Evolutionary conservation across 805 yeast genomes (phyloP).

Genomic region (Cyberlindnera saturnus): DNA sequence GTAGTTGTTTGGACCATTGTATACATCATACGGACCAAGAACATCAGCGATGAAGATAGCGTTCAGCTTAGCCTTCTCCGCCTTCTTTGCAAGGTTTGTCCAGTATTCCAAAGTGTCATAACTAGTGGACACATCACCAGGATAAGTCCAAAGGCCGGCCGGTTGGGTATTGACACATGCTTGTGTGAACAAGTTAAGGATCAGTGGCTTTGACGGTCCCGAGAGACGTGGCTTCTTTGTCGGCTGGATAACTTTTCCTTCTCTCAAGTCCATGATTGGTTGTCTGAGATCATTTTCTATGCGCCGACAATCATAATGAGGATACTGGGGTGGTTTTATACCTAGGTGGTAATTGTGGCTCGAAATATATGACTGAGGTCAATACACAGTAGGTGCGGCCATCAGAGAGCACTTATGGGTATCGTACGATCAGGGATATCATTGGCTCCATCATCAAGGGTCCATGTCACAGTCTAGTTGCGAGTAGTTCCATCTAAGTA

Average conservation of each 20-base stretch:
- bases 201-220: constrained; percentile 19
- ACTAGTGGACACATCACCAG: constrained; percentile 27
- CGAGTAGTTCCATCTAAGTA: too few relatives aligned
- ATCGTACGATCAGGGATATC: too few relatives aligned
- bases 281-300: not conserved
- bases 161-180: constrained; percentile 26
- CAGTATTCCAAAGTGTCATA: constrained; percentile 29
- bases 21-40: constrained; percentile 35
- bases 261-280: not conserved
- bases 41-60: constrained; percentile 36
- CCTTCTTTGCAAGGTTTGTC: constrained; percentile 30
- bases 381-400: too few relatives aligned
- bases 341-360: too few relatives aligned
- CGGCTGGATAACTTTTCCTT: not conserved
- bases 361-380: too few relatives aligned
- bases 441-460: too few relatives aligned
- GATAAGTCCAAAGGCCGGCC: constrained; percentile 33
- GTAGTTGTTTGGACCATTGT: constrained; percentile 23
- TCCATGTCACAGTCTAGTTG: too few relatives aligned
- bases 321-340: too few relatives aligned
- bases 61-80: constrained; percentile 33
- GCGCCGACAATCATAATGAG: not conserved
- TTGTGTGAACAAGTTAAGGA: constrained; percentile 34
- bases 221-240: not conserved
- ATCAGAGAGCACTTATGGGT: too few relatives aligned